Percentiles rank a stretch among this genome's conserved stretches.
Conservation (phyloP, 768 basidiomycete species). For the Calocybe gangraenosa region DNA sequence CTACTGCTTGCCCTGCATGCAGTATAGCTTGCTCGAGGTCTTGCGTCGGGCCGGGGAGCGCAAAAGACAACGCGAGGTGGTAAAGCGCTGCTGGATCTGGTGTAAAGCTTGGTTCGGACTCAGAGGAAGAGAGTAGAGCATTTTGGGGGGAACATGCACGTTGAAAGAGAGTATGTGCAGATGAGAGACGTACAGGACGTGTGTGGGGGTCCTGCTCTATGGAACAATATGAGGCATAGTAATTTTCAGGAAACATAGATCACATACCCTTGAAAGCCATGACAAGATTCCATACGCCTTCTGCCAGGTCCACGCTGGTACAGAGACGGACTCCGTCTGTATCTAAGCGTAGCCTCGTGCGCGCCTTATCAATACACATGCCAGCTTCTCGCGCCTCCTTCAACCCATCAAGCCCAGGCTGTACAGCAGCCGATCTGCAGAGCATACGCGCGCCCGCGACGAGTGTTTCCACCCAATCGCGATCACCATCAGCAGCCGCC, state of each 20-base stretch:
- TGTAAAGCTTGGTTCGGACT: conserved; percentile 29
- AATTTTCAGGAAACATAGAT: background rate
- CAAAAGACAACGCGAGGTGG: conserved; percentile 75
- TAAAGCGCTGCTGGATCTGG: conserved; percentile 63
- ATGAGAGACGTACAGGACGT: conserved; percentile 54
- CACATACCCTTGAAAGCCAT: conserved; percentile 64
- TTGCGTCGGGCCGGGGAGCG: conserved; percentile 58
- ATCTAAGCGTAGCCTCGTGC: conserved; percentile 43
- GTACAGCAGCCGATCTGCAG: conserved; percentile 42
- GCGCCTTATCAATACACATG: conserved; percentile 55
- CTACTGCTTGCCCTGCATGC: conserved; percentile 68
- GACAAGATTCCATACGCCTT: conserved; percentile 71
- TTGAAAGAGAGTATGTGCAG: conserved; percentile 49
- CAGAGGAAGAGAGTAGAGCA: background rate
- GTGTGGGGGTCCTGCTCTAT: conserved; percentile 63
- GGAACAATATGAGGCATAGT: background rate
- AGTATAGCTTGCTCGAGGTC: conserved; percentile 65
- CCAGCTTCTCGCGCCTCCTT: conserved; percentile 64
- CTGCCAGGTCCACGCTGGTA: conserved; percentile 60
- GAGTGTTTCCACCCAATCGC: conserved; percentile 68
- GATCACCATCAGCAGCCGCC: conserved; percentile 39
- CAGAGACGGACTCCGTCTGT: conserved; percentile 40
- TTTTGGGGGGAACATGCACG: conserved; percentile 27
- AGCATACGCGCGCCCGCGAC: conserved; percentile 78
- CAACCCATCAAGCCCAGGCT: conserved; percentile 36